phyloP scores from a whole-genome alignment of 345 rosid species.

The Aquilaria malaccensis region DNA sequence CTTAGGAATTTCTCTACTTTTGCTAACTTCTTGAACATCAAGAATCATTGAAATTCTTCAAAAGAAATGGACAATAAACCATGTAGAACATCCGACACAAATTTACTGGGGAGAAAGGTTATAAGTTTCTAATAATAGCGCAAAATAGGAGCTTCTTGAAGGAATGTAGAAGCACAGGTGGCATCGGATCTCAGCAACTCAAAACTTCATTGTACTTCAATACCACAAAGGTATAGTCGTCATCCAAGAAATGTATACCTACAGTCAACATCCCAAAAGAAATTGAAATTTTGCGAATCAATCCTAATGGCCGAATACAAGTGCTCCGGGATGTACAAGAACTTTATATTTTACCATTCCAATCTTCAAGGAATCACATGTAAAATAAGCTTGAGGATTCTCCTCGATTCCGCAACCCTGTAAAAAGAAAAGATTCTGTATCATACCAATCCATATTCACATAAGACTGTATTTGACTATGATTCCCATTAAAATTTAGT shows the following conservation, averaged over 20 bases:
- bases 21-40: too few species aligned
- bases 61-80: too few species aligned
- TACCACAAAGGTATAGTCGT: conserved; percentile 86
- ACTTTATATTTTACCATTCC: conserved; percentile 62
- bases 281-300: not conserved
- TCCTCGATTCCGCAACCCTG: conserved; percentile 99
- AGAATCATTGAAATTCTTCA: too few species aligned
- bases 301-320: not conserved
- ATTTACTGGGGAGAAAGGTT: too few species aligned
- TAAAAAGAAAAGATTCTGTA: conserved; percentile 13
- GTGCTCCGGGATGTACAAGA: not conserved
- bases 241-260: conserved; percentile 99
- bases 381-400: conserved; percentile 94
- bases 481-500: too few species aligned
- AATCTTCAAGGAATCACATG: conserved; percentile 92
- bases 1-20: too few species aligned
- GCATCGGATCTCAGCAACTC: conserved; percentile 9
- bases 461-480: too few species aligned
- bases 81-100: too few species aligned
- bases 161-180: too few species aligned
- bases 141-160: too few species aligned
- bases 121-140: too few species aligned
- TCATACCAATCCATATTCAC: not conserved
- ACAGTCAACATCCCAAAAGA: conserved; percentile 5
- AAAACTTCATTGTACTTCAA: conserved; percentile 77